phyloP scores from a whole-genome alignment of 371 early-diverging fungal species.

The Gilbertella persicaria region DNA sequence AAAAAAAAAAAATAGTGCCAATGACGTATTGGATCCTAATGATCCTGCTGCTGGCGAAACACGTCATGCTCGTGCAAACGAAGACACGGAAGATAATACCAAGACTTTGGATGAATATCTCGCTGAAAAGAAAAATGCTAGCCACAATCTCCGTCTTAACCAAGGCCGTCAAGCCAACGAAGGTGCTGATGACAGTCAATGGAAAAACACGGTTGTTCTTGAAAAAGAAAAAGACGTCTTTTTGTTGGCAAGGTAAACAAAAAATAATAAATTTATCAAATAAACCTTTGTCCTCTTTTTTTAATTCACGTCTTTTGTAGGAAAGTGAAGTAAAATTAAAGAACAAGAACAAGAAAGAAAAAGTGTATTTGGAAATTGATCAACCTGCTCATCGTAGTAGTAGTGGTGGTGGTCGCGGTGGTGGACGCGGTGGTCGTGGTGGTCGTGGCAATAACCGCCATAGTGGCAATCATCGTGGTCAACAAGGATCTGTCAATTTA shows the following conservation, averaged over 20 bases:
- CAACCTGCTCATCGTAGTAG: conserved; percentile 36
- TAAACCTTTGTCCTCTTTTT: background rate
- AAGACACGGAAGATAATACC: conserved; percentile 66
- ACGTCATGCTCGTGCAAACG: conserved; percentile 27
- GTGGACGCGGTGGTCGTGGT: conserved; percentile 39
- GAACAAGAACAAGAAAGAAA: conserved; percentile 42
- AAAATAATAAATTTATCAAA: conserved; percentile 40
- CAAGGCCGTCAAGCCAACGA: conserved; percentile 72
- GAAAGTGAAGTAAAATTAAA: conserved; percentile 23
- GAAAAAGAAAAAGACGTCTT: conserved; percentile 65
- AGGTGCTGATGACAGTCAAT: conserved; percentile 72
- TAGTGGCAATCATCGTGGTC: conserved; percentile 30
- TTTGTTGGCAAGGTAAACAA: conserved; percentile 63
- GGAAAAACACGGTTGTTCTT: conserved; percentile 73
- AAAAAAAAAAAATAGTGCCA: conserved; percentile 26
- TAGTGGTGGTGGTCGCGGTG: conserved; percentile 24
- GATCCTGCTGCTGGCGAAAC: conserved; percentile 48
- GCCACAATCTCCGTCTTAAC: conserved; percentile 22
- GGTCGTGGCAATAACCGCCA: conserved; percentile 28
- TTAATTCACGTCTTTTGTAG: conserved; percentile 11
- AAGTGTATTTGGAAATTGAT: conserved; percentile 32
- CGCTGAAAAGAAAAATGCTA: conserved; percentile 44
- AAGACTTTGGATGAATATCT: conserved; percentile 83
- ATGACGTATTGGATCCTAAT: conserved; percentile 36
- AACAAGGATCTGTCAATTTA: conserved; percentile 61